Evolutionary conservation across 2,329 filamentous ascomycete genomes (phyloP).

Genomic region (Cladosporium halotolerans): DNA sequence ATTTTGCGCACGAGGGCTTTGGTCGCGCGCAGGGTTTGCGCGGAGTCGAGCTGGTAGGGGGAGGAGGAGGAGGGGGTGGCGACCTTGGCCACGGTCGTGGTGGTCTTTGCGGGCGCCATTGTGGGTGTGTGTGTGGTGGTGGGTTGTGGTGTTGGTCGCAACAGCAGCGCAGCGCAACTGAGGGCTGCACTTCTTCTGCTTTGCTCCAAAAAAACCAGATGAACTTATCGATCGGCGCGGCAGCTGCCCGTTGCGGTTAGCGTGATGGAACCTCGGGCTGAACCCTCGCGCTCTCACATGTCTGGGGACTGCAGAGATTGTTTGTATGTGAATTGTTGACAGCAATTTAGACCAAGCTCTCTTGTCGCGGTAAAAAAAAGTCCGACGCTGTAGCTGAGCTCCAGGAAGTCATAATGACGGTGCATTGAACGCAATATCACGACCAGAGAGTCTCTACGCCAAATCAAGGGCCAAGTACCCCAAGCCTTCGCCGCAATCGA

Average conservation of each 20-base stretch:
- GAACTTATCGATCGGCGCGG: neutral
- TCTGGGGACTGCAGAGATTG: no score
- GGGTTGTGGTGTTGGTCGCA: neutral
- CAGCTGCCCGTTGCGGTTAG: neutral
- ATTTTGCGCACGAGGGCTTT: slow-evolving; percentile 52
- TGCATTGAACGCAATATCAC: no score
- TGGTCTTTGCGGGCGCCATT: slow-evolving; percentile 21
- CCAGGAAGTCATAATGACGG: no score
- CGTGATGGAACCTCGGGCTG: neutral
- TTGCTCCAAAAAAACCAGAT: neutral
- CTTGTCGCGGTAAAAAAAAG: no score
- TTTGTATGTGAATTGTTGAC: no score
- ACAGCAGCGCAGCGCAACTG: neutral
- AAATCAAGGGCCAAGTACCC: no score
- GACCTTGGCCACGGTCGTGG: slow-evolving; percentile 30
- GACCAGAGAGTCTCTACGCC: no score
- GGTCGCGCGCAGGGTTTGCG: slow-evolving; percentile 53
- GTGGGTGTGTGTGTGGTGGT: slow-evolving; percentile 14
- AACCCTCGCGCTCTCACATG: no score
- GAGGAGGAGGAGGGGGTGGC: slow-evolving; percentile 24
- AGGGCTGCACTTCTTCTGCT: neutral
- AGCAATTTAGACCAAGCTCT: no score
- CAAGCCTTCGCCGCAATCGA: no score
- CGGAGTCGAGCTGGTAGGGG: slow-evolving; percentile 39
- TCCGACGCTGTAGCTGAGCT: no score